Evolutionary conservation across 2,329 filamentous ascomycete species (phyloP), one percentile per base, ranked within the genome.

Genomic region (Claviceps sp.): DNA sequence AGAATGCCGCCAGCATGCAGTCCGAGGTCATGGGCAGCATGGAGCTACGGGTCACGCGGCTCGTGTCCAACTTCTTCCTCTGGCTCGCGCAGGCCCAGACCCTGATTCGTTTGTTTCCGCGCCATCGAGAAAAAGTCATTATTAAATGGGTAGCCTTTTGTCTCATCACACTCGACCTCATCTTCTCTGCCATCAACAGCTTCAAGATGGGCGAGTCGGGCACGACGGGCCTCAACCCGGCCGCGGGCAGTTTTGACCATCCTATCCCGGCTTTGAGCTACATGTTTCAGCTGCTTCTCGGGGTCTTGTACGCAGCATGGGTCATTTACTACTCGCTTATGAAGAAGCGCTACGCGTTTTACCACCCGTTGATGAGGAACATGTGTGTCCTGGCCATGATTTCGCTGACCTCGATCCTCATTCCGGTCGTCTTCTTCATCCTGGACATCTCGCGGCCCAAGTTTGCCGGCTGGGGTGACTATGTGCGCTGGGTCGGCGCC

Each of bases 61-160:
- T 97, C 59, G 88, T 98, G 57, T 97, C 91, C 18, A 89, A 95
- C 67, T 90, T 93, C 1, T 97, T 97, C 66, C 75, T 98, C 34
- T 97, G 93, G 91, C 81, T 98, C 41, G 93, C 93, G 1, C 93
- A 98, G 68, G 91, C 95, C 1, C 93, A 98, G 70, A 98, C 93
- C 0, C 71, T 98, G 53, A 97, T 97, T 60, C 85, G 93, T 50
- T 75, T 98, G 1, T 98, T 98, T 60, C 93, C 93, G 7, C 87
- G 93, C 37, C 91, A 97, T 63, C 87, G 94, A 62, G 93, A 98
- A 70, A 97, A 97, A 70, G 84, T 97, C 50, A 87, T 97, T 58
- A 98, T 98, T 70, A 97, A 97, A 71, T 98, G 91, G 91, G 88
- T 91, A 16, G 93, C 91, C 1, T 96, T 97, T 64, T 89, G 86